Conservation (phyloP, 352 stramenopile species). For the Phytophthora brassicae region DNA sequence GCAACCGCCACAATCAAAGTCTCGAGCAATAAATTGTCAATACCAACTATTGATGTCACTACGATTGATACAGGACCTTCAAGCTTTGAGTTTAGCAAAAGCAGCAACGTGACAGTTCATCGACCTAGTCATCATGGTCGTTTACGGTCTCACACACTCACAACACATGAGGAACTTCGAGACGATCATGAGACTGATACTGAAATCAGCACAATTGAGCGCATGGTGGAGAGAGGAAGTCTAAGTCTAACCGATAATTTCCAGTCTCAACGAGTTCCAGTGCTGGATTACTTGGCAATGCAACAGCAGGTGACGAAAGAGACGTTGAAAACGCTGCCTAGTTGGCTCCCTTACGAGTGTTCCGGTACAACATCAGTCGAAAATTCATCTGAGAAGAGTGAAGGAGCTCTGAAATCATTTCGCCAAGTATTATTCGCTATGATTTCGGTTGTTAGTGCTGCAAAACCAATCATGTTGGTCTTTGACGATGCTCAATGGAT, state of each 20-base stretch:
- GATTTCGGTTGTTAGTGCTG: constrained; percentile 47
- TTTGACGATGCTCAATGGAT: constrained; percentile 84
- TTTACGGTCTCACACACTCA: constrained; percentile 27
- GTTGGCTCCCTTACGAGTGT: constrained; percentile 49
- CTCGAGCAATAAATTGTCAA: constrained; percentile 13
- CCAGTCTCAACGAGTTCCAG: constrained; percentile 41
- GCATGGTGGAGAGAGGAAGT: neutral
- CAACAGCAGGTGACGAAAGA: constrained; percentile 44
- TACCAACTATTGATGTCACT: constrained; percentile 13
- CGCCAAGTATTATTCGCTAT: constrained; percentile 60
- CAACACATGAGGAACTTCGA: constrained; percentile 25
- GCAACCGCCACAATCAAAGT: constrained; percentile 14
- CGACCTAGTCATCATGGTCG: constrained; percentile 24
- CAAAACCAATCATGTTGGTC: constrained; percentile 64
- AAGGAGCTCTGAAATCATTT: constrained; percentile 51
- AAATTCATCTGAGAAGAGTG: constrained; percentile 28
- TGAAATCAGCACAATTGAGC: constrained; percentile 6
- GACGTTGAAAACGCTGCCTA: constrained; percentile 47
- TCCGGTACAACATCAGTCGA: constrained; percentile 1
- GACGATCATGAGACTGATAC: constrained; percentile 9
- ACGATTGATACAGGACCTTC: neutral
- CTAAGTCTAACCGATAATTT: neutral
- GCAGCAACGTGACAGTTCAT: constrained; percentile 12
- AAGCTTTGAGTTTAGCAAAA: constrained; percentile 1
- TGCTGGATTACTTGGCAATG: constrained; percentile 61